Evolutionary conservation across 2,329 filamentous ascomycete genomes (phyloP), one percentile per base, ranked within the genome.

Genomic region (Cadophora sp.): DNA sequence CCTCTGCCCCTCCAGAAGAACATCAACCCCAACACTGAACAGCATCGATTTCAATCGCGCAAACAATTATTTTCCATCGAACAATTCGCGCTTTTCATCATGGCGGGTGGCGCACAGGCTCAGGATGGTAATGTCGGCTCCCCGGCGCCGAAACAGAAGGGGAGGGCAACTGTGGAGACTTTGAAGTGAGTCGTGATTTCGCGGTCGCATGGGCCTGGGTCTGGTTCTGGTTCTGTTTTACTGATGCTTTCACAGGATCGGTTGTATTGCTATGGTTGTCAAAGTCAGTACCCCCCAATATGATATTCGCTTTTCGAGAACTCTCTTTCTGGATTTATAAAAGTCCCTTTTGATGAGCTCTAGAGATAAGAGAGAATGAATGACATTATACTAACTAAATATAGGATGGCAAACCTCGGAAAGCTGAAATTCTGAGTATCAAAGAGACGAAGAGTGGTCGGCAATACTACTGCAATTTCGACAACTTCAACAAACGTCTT

Each of bases 381-480:
- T 56, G 70, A 72, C 74, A 76, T 13, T 70, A 76, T 39, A 24
- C 22, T 64, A 69, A 59, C 60, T 71, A 68, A 43, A 14, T 50
- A 61, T 74, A 92, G 84, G 94, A 97, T 79, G 93, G 93, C 68
- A 89, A 94, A 76, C 86, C 91, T 69, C 90, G 96, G 74, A 94
- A 96, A 81, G 96, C 96, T 74, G 96, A 99, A 79, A 97, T 99
- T 70, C 83, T 99, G n/a, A 96, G 93, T 67, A 96, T 98, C 73
- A 91, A 92, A 76, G 92, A 94, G 67, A 91, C 92, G 24, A 96
- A 96, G 79, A 95, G 93, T 75, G 90, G 91, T 18, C 91, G 93
- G 47, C 75, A 76, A 51, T 76, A 75, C 56, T 76, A 76, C 59
- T 76, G 74, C 64, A 76, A 76, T 66, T 76, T 76, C 53, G 73